Evolutionary conservation across 495 filamentous ascomycete genomes (phyloP).

Genomic region (Xylaria venustula): DNA sequence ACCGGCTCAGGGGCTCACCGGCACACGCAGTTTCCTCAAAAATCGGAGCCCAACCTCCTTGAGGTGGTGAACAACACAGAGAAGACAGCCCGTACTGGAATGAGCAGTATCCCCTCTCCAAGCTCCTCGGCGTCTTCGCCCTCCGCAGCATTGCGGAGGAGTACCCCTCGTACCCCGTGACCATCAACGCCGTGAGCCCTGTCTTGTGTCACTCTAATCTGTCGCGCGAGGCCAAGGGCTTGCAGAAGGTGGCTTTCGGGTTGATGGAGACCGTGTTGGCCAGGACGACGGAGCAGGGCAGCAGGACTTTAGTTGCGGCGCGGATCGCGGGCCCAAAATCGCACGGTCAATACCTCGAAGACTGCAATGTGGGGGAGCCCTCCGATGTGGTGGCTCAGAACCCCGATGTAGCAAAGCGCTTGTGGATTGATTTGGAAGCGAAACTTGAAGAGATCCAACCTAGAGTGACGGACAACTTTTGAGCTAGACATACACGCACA

Average conservation of each 20-base stretch:
- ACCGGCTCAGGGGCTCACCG: constrained; percentile 21
- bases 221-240: constrained; percentile 29
- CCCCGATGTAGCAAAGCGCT: constrained; percentile 42
- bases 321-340: constrained; percentile 36
- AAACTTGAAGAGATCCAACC: constrained; percentile 47
- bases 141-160: constrained; percentile 45
- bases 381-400: constrained; percentile 39
- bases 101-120: constrained; percentile 45
- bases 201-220: constrained; percentile 50
- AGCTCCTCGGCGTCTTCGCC: constrained; percentile 51
- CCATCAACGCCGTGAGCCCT: constrained; percentile 55
- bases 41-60: constrained; percentile 19
- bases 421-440: constrained; percentile 52
- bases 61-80: constrained; percentile 21
- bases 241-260: constrained; percentile 17
- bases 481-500: no score
- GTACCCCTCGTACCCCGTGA: constrained; percentile 36
- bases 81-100: constrained; percentile 26
- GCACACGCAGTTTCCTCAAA: neutral
- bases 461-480: constrained; percentile 23
- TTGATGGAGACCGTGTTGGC: constrained; percentile 33
- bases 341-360: constrained; percentile 48
- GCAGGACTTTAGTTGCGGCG: constrained; percentile 44
- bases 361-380: neutral
- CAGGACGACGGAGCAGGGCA: constrained; percentile 48